phyloP scores from a whole-genome alignment of 169 alveolate genomes.

The Eimeria tenella region DNA sequence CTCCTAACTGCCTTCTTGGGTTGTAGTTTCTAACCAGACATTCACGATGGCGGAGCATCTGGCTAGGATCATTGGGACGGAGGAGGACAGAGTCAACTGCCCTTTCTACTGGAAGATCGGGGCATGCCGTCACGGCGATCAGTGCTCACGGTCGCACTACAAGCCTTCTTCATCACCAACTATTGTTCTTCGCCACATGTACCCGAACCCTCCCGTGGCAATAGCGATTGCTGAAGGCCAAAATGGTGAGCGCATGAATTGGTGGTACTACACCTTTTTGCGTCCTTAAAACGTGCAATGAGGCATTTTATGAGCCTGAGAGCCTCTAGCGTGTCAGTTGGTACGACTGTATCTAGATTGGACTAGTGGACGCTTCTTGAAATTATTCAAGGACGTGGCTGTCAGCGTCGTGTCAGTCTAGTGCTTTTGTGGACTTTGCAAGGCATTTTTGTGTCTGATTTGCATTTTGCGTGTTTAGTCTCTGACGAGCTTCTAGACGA shows the following conservation, averaged over 20 bases:
- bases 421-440: neutral
- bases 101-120: slow-evolving; percentile 99
- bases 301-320: too few species aligned
- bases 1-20: neutral
- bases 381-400: too few species aligned
- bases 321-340: too few species aligned
- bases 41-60: slow-evolving; percentile 98
- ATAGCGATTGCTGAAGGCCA: slow-evolving; percentile 99
- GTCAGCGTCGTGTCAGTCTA: neutral
- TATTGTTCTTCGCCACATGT: slow-evolving; percentile 97
- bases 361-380: neutral
- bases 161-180: slow-evolving; percentile 97
- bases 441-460: neutral
- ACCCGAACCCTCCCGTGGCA: slow-evolving; percentile 99
- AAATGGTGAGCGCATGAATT: slow-evolving; percentile 83
- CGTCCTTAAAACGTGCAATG: too few species aligned
- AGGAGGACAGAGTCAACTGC: slow-evolving; percentile 99
- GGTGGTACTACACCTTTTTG: neutral
- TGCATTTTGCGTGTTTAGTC: slow-evolving; percentile 62
- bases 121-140: slow-evolving; percentile 99
- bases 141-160: slow-evolving; percentile 98
- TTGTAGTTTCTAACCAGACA: neutral
- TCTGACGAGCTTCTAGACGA: slow-evolving; percentile 96
- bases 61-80: slow-evolving; percentile 98
- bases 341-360: neutral